Percentiles rank a stretch among this genome's conserved stretches.
Conservation (phyloP, 352 stramenopile genomes). For the Pythium monospermum region DNA sequence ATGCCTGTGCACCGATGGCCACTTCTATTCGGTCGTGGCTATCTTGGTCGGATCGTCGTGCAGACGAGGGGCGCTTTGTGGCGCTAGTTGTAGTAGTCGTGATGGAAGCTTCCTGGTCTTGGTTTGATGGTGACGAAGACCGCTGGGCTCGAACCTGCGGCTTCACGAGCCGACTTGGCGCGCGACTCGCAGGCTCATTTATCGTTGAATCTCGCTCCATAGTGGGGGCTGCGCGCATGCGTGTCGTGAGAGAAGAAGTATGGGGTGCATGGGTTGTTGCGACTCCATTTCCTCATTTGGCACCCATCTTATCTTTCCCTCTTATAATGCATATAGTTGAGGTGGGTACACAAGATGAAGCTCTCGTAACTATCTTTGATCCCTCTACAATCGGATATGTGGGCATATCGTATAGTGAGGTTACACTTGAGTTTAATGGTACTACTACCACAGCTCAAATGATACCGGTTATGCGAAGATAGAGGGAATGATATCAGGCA, state of each 20-base stretch:
- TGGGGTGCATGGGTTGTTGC: neutral
- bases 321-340: neutral
- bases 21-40: conserved; percentile 3
- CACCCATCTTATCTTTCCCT: conserved; percentile 15
- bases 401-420: too few relatives aligned
- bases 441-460: too few relatives aligned
- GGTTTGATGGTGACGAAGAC: neutral
- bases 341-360: neutral
- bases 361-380: too few relatives aligned
- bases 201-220: too few relatives aligned
- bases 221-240: neutral
- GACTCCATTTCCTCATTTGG: neutral
- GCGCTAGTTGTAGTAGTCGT: neutral
- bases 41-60: neutral
- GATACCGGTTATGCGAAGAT: neutral
- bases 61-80: neutral
- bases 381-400: too few relatives aligned
- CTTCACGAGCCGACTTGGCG: conserved; percentile 6
- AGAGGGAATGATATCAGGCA: neutral
- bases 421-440: neutral
- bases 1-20: neutral
- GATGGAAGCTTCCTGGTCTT: neutral
- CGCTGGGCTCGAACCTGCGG: conserved; percentile 3
- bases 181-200: too few relatives aligned
- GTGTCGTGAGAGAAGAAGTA: neutral